These are phyloP conservation scores for Colletotrichum cereale DNA, from an alignment of 2,329 filamentous ascomycete species.

Conservation along the genomic window DNA sequence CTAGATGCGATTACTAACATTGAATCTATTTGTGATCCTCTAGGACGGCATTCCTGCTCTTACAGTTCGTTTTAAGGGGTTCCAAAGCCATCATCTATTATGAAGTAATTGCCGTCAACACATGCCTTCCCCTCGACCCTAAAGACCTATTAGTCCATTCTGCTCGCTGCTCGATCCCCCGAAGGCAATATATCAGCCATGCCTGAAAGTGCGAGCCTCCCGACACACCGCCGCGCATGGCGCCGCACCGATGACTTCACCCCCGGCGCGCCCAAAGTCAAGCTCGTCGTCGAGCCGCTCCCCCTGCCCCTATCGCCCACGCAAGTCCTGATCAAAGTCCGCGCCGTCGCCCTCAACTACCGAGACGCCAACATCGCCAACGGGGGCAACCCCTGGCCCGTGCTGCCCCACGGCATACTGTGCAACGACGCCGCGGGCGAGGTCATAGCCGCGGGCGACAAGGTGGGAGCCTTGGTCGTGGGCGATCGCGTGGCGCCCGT, in stretches of 20 bases:
- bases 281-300: not conserved
- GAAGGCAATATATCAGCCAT: not conserved
- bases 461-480: not conserved
- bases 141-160: not conserved
- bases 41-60: not conserved
- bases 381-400: constrained; percentile 56
- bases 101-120: not conserved
- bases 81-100: not conserved
- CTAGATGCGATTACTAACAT: not conserved
- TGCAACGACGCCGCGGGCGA: not conserved
- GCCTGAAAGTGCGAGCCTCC: not conserved
- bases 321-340: constrained; percentile 48
- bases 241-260: not conserved
- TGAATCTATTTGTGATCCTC: not conserved
- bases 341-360: constrained; percentile 52
- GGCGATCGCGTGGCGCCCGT: not conserved
- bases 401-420: constrained; percentile 37
- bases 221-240: not conserved
- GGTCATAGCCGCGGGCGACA: not conserved
- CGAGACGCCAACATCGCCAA: constrained; percentile 53
- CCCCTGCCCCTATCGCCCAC: constrained; percentile 43
- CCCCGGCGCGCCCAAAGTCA: not conserved
- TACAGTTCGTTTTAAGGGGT: too few species aligned
- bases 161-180: not conserved
- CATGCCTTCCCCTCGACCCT: not conserved